phyloP scores from a whole-genome alignment of 2,329 filamentous ascomycete species.

The Pestalotiopsis sp. region DNA sequence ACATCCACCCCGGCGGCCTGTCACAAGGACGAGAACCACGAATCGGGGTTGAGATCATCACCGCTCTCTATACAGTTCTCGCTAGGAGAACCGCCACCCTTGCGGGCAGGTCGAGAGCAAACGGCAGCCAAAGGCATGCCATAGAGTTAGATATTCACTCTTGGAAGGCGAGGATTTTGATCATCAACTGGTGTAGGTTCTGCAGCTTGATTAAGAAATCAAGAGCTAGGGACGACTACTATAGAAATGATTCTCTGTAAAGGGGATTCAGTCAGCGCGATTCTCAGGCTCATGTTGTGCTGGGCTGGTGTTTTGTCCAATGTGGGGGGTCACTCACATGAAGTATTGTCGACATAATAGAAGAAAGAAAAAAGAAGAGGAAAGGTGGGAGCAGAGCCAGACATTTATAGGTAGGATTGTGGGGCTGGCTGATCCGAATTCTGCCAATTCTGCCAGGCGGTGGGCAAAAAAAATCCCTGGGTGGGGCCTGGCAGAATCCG shows the following conservation, averaged over 20 bases:
- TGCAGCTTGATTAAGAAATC: slow-evolving; percentile 92
- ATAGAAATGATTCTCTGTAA: slow-evolving; percentile 91
- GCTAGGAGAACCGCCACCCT: slow-evolving; percentile 55
- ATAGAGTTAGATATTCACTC: slow-evolving; percentile 71
- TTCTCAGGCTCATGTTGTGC: slow-evolving; percentile 15
- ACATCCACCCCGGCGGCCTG: slow-evolving; percentile 77
- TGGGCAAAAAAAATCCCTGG: not conserved
- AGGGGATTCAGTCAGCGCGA: slow-evolving; percentile 26
- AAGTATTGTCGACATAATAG: slow-evolving; percentile 61
- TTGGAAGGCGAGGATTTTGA: slow-evolving; percentile 82
- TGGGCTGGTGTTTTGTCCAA: slow-evolving; percentile 13
- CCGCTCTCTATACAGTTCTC: slow-evolving; percentile 78
- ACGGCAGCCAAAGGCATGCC: slow-evolving; percentile 39
- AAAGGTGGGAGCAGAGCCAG: not conserved
- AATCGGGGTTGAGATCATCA: slow-evolving; percentile 90
- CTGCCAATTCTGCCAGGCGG: not conserved
- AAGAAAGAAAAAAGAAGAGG: slow-evolving; percentile 38
- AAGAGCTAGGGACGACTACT: slow-evolving; percentile 85
- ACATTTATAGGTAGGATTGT: not conserved
- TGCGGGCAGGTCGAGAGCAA: slow-evolving; percentile 63
- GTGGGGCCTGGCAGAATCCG: not conserved
- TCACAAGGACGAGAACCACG: slow-evolving; percentile 71
- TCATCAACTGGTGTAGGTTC: slow-evolving; percentile 97
- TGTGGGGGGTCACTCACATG: slow-evolving; percentile 15
- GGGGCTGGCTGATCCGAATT: not conserved